A percentile compares a stretch with the other conserved stretches of the same genome.
Evolutionary conservation across 192 early-diverging fungal species (phyloP).

Genomic region (Glomus cerebriforme): DNA sequence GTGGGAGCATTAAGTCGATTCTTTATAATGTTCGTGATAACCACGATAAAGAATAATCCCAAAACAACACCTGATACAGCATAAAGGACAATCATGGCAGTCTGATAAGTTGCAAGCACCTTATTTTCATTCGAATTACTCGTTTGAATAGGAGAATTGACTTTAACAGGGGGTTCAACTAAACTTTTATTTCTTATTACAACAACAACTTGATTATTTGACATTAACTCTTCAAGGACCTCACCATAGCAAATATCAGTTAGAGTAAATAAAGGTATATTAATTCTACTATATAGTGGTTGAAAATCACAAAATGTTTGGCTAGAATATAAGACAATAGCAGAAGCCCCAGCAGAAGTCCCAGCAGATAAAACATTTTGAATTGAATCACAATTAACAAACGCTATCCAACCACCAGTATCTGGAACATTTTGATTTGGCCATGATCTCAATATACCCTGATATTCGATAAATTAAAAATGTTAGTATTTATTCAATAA

Average conservation of each 20-base stretch:
- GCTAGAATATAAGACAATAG: not conserved
- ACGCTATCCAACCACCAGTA: not conserved
- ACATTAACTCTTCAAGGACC: not conserved
- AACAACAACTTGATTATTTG: not conserved
- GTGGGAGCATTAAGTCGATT: not conserved
- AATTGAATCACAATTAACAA: not conserved
- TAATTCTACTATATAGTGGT: not conserved
- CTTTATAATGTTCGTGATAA: conserved; percentile 15
- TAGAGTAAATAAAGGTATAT: not conserved
- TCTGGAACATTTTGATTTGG: not conserved
- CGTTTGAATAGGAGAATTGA: not conserved
- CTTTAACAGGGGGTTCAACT: not conserved
- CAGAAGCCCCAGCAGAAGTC: not conserved
- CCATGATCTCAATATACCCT: not conserved
- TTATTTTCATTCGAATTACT: not conserved
- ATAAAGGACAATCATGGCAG: conserved; percentile 27
- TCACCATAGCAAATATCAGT: not conserved
- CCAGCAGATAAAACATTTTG: not conserved
- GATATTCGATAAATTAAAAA: not conserved
- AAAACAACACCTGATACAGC: conserved; percentile 22
- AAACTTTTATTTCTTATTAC: not conserved
- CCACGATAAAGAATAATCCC: conserved; percentile 25
- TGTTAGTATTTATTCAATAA: not conserved
- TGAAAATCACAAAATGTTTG: not conserved
- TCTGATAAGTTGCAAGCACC: conserved; percentile 13